Base-by-base conservation (phyloP, 2,329 filamentous ascomycete genomes). In the Pseudogymnoascus destructans region DNA sequence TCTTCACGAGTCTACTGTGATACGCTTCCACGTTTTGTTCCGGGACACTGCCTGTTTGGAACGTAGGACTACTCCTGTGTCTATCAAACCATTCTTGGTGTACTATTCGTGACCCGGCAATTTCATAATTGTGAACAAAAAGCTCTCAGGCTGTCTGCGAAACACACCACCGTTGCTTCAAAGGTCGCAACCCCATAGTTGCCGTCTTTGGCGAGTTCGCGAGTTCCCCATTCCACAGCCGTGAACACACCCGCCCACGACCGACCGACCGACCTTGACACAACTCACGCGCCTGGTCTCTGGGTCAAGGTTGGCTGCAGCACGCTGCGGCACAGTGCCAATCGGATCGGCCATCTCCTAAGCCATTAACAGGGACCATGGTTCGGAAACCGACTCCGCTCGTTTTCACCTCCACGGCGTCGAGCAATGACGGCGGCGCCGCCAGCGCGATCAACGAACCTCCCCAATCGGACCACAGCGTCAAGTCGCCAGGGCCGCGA, bases 301-400 rank as follows among this genome's bases (percentile, higher is more conserved):
- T 55, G 25, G 49, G 49, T 55, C 49, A 55, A 55, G 49, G 49
- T 55, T 55, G 49, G 30, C 49, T 55, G 49, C 49, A 55, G 49
- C 49, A 33, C 49, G 19, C 40, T 46, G 40, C 40, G 21, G 40
- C 40, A 46, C 40, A 46, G 40, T 46, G 40, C 40, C 19, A 46
- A 46, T 46, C 40, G 40, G 40, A 46, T 25, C 40, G 19, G 40
- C 21, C 40, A 25, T 13, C 40, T 25, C 11, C 19, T 46, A 19
- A 46, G 19, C 40, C 40, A 46, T 46, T 46, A 46, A 15, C 49
- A 55, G 25, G 30, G 30, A 55, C 49, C 25, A 55, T 55, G 49
- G 49, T 10, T 33, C 49, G 49, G 25, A 55, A 55, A 55, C 49
- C 49, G 49, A 55, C 25, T 30, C 49, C 49, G 30, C 49, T 55